These are phyloP conservation scores for Tulasnella sp. DNA, from an alignment of 768 basidiomycete species.

Conservation along the genomic window DNA sequence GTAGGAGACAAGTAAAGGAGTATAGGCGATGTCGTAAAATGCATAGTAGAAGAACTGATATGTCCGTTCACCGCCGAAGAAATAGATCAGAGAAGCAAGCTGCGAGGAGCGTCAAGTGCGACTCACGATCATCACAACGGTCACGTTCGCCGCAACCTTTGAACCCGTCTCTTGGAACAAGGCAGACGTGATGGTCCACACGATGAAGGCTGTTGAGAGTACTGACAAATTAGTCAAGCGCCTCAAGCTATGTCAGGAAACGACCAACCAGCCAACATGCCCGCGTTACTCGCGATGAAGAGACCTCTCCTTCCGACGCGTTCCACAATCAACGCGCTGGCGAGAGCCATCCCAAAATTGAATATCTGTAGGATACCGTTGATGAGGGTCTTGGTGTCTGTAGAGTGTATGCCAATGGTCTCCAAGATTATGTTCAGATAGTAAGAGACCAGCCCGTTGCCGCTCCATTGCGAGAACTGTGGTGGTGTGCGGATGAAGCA, in stretches of 20 bases:
- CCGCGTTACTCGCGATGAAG: slow-evolving; percentile 53
- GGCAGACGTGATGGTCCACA: slow-evolving; percentile 43
- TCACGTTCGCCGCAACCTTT: slow-evolving; percentile 20
- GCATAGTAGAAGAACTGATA: slow-evolving; percentile 13
- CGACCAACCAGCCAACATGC: slow-evolving; percentile 42
- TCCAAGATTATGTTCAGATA: slow-evolving; percentile 26
- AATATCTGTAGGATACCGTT: slow-evolving; percentile 57
- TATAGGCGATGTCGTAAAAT: slow-evolving; percentile 34
- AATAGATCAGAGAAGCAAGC: neutral
- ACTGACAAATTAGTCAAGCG: neutral
- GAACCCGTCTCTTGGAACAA: slow-evolving; percentile 22
- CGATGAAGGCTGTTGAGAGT: slow-evolving; percentile 34
- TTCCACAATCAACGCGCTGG: slow-evolving; percentile 54
- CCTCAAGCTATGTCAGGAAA: too few relatives aligned
- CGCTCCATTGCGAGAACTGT: slow-evolving; percentile 63
- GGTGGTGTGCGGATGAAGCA: too few relatives aligned
- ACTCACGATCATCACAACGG: slow-evolving; percentile 24
- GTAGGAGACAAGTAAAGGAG: slow-evolving; percentile 76
- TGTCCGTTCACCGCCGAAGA: neutral
- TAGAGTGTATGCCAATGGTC: slow-evolving; percentile 44
- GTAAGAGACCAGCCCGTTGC: slow-evolving; percentile 66
- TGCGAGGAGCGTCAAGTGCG: slow-evolving; percentile 18
- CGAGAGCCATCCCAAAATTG: slow-evolving; percentile 46
- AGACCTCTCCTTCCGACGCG: slow-evolving; percentile 55
- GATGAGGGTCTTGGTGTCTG: slow-evolving; percentile 46